A percentile compares a stretch with the other conserved stretches of the same genome.
Evolutionary conservation across 2,329 filamentous ascomycete genomes (phyloP).

Genomic region (Colletotrichum coccodes): DNA sequence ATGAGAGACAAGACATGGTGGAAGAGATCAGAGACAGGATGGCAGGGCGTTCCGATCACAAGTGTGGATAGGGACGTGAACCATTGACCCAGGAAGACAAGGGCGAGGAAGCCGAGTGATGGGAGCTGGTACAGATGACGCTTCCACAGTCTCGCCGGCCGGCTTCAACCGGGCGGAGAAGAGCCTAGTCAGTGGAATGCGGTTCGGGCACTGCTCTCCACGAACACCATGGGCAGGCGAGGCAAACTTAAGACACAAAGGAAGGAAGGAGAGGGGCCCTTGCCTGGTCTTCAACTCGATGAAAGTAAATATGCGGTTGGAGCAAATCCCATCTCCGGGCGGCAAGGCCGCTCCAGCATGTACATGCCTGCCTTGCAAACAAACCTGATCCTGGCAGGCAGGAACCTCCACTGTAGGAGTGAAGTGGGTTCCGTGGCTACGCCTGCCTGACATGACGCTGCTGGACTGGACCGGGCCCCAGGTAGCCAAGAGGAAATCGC

Average conservation of each 20-base stretch:
- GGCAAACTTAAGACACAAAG: not conserved
- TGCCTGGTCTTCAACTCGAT: not conserved
- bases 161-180: not conserved
- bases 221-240: not conserved
- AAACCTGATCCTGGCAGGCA: not conserved
- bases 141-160: not conserved
- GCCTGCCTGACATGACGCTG: not conserved
- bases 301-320: not conserved
- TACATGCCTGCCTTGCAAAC: not conserved
- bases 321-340: not conserved
- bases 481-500: conserved; percentile 1
- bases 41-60: conserved; percentile 28
- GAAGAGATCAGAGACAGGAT: conserved; percentile 22
- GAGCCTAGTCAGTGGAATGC: not conserved
- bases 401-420: not conserved
- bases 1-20: conserved; percentile 18
- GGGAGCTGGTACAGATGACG: not conserved
- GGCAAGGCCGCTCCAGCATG: not conserved
- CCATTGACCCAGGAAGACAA: not conserved
- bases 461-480: not conserved
- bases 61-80: not conserved
- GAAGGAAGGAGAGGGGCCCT: not conserved
- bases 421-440: not conserved
- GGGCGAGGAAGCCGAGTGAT: not conserved
- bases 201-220: not conserved